phyloP scores from a whole-genome alignment of 768 basidiomycete genomes.

The Coprinopsis cinerea region DNA sequence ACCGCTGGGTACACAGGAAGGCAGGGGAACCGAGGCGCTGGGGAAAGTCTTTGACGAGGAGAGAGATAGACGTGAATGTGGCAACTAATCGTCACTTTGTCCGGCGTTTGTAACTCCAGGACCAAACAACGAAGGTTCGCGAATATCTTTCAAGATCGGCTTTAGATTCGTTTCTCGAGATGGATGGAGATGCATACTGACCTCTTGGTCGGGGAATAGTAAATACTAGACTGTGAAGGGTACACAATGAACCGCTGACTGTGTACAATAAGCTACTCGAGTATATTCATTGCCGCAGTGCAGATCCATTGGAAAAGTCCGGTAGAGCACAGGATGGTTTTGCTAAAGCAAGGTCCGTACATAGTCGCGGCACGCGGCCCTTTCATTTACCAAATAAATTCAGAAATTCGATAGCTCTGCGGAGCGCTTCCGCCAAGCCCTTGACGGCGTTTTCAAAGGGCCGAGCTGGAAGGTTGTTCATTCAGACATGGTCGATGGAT shows the following conservation, averaged over 20 bases:
- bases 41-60: conserved; percentile 64
- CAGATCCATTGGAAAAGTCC: no score
- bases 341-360: no score
- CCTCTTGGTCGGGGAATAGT: conserved; percentile 3
- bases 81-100: neutral
- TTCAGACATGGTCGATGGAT: no score
- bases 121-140: neutral
- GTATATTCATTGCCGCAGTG: no score
- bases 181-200: neutral
- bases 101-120: neutral
- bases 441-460: no score
- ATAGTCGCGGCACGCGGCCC: no score
- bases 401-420: no score
- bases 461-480: no score
- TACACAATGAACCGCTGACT: conserved; percentile 10
- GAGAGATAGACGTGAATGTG: conserved; percentile 78
- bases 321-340: no score
- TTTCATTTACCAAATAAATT: no score
- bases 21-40: conserved; percentile 5
- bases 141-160: neutral
- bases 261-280: conserved; percentile 6
- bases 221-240: conserved; percentile 1
- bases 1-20: conserved; percentile 10
- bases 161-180: neutral
- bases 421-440: no score